Percentiles rank a stretch among this genome's conserved stretches.
These are phyloP conservation scores for Pichia sp. DNA, from an alignment of 1,139 yeast species.

Conservation along the genomic window DNA sequence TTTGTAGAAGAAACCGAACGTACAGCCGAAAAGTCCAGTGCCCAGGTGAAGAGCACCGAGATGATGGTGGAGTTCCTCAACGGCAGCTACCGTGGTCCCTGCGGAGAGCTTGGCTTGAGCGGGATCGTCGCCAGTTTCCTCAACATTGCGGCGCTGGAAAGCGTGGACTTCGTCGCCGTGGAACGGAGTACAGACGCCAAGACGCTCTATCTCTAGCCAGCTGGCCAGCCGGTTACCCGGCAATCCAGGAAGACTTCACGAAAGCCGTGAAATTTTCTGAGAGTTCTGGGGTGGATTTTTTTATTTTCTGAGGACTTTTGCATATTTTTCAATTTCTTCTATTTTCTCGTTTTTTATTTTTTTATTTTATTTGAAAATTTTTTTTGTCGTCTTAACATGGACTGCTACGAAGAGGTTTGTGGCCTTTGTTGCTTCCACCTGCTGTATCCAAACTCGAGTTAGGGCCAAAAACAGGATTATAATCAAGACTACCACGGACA, in stretches of 20 bases:
- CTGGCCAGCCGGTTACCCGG: background rate
- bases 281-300: background rate
- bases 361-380: background rate
- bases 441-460: background rate
- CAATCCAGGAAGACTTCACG: no score
- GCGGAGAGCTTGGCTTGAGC: background rate
- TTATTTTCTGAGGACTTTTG: background rate
- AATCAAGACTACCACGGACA: background rate
- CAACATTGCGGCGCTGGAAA: background rate
- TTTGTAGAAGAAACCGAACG: conserved; percentile 9
- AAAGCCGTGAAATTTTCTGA: background rate
- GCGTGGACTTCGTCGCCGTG: conserved; percentile 1
- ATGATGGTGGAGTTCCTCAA: background rate
- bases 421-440: background rate
- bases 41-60: background rate
- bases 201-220: conserved; percentile 3
- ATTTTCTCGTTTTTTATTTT: background rate
- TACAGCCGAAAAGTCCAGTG: background rate
- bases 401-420: background rate
- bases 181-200: conserved; percentile 1
- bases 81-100: conserved; percentile 7
- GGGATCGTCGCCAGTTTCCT: conserved; percentile 5
- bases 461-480: background rate
- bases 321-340: background rate
- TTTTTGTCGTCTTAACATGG: background rate